Evolutionary conservation across 768 basidiomycete genomes (phyloP), one percentile per base, ranked within the genome.

Genomic region (Mycena galopus): DNA sequence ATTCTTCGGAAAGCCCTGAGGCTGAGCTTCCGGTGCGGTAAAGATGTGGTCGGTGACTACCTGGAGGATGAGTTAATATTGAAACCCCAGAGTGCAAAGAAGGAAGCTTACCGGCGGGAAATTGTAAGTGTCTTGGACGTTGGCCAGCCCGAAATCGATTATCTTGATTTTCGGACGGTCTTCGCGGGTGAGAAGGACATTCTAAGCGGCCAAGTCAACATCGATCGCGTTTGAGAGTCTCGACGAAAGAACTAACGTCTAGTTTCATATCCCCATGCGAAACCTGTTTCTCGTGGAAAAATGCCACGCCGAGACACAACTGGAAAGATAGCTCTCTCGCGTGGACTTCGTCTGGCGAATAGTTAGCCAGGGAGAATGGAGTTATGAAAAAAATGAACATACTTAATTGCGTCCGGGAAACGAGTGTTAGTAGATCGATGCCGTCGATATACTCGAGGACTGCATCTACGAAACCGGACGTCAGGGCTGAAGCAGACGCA

Each of bases 221-320:
- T 47, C 42, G 4, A 25, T 8, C 8, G 23, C 35, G n/a, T n/a
- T n/a, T n/a, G 37, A 30, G 16, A 14, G 4, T 44, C n/a, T 0
- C 2, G 9, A 17, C 8, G 6, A 60, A 37, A 23, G 19, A 23
- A 70, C 71, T n/a, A 7, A 70, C 74, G 17, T 88, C 86, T 0
- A 91, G 92, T 76, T 93, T 93, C 63, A 93, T 80, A 77, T 94
- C 93, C 11, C 93, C 88, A 80, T 94, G 93, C 0, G 91, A 86
- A 59, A 94, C 88, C 9, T 87, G 88, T 72, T 57, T 21, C 10
- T 21, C 12, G 64, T 76, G 73, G 37, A 74, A 57, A 35, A 62
- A 72, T n/a, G 86, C 81, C 33, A 89, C 78, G 0, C 87, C 92
- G 4, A 84, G 81, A 77, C 91, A 92, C 27, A 93, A 83, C 77